Evolutionary conservation across 768 basidiomycete genomes (phyloP).

Genomic region (Pholiota microspora): DNA sequence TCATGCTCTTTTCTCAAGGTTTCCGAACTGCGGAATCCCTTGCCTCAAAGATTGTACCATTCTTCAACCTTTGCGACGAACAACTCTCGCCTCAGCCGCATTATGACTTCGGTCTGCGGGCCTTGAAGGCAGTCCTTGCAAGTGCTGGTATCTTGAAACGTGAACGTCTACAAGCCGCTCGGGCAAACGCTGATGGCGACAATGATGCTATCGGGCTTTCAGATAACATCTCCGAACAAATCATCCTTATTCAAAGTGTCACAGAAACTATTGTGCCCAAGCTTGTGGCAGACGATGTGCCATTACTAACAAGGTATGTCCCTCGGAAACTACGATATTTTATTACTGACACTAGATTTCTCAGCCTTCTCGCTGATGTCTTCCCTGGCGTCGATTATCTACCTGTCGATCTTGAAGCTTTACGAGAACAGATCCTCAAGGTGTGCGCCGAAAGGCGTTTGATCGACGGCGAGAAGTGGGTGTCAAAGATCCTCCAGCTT

Average conservation of each 20-base stretch:
- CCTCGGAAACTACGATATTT: constrained; percentile 14
- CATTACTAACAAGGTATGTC: constrained; percentile 87
- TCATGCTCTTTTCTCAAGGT: constrained; percentile 99
- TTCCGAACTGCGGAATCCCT: constrained; percentile 97
- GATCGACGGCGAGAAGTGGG: constrained; percentile 86
- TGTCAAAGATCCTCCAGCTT: constrained; percentile 93
- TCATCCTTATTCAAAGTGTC: constrained; percentile 97
- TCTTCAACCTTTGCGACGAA: constrained; percentile 98
- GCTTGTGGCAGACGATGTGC: constrained; percentile 95
- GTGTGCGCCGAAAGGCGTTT: constrained; percentile 87
- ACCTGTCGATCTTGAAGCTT: constrained; percentile 83
- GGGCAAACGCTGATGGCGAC: constrained; percentile 36
- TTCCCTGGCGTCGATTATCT: constrained; percentile 95
- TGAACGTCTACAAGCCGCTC: constrained; percentile 64
- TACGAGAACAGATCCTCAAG: constrained; percentile 81
- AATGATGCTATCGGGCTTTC: constrained; percentile 56
- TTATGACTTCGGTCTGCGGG: constrained; percentile 98
- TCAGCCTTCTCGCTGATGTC: constrained; percentile 89
- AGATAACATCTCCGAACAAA: constrained; percentile 82
- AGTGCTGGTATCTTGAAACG: constrained; percentile 98
- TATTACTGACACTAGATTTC: constrained; percentile 6
- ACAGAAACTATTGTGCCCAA: constrained; percentile 99
- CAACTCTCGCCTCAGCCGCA: constrained; percentile 97
- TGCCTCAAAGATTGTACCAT: constrained; percentile 98
- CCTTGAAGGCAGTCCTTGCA: constrained; percentile 92